Percentiles rank a stretch among this genome's conserved stretches.
Evolutionary conservation across 2,329 filamentous ascomycete species (phyloP).

Genomic region (Ophiostoma himal-ulmi): DNA sequence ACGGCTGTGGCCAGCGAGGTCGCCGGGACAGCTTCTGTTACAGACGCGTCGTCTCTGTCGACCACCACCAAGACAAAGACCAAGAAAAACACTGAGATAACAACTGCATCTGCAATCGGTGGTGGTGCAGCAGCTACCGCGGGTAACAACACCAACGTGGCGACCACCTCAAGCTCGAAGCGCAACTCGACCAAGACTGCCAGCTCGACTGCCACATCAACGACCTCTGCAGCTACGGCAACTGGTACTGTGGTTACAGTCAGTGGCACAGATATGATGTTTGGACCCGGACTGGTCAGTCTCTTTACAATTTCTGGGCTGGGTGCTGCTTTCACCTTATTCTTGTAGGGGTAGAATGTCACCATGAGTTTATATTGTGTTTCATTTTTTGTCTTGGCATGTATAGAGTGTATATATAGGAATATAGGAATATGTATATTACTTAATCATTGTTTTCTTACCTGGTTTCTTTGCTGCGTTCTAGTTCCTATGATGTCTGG

Average conservation of each 20-base stretch:
- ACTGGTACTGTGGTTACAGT: conserved; percentile 16
- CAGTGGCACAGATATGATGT: conserved; percentile 14
- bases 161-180: conserved; percentile 16
- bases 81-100: conserved; percentile 13
- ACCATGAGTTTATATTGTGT: neutral
- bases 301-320: conserved; percentile 22
- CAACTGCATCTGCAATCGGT: neutral
- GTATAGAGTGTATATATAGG: neutral
- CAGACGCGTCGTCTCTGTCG: conserved; percentile 7
- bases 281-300: conserved; percentile 17
- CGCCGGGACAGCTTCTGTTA: neutral
- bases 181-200: conserved; percentile 18
- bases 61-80: conserved; percentile 20
- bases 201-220: conserved; percentile 10
- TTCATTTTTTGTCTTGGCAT: neutral
- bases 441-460: neutral
- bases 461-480: too few species aligned
- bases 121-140: conserved; percentile 1
- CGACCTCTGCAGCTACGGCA: conserved; percentile 11
- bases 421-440: neutral
- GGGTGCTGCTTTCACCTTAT: conserved; percentile 18
- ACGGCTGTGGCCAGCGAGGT: conserved; percentile 2
- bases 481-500: too few species aligned
- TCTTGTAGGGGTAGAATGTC: neutral
- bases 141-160: neutral